Evolutionary conservation across 768 basidiomycete genomes (phyloP), one percentile per base, ranked within the genome.

Genomic region (Amylocystis lapponica): DNA sequence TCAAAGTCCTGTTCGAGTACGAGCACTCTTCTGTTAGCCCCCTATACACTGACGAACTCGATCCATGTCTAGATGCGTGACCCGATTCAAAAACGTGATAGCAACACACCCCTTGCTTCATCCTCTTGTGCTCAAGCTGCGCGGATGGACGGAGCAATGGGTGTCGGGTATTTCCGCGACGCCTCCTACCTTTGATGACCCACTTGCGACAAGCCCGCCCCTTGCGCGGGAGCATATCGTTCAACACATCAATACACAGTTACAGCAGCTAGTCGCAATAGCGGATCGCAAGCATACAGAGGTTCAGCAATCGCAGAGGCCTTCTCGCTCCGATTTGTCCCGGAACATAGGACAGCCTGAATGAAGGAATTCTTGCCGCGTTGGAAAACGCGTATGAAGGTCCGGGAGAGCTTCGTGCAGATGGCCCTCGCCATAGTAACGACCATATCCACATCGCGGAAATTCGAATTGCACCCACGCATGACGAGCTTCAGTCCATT

Each of bases 381-480:
- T 47, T 56, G 14, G 39, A 41, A 13, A 47, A 54, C 38, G 46
- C 48, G 6, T 55, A 54, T 47, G 48, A 41, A 9, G 51, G 48
- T 19, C 56, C 48, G 5, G 49, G 51, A 12, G 27, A 54, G 0
- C 59, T 74, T 2, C 72, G 75, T 10, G 22, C 40, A 1, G 69
- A 64, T 0, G 81, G 81, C 0, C 68, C 72, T 0, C 72, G 86
- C 1, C 85, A 88, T 46, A 78, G 88, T 55, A 88, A 87, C 42
- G 85, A 86, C 50, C 66, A 61, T 34, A 55, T 61, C 20, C 69
- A 79, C 27, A 79, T 87, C 9, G 20, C 53, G 2, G 63, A 76
- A 2, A 83, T 89, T 33, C 66, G 76, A n/a, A 72, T 86, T 36
- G 76, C 79, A 0, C 87, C 87, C 0, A 88, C 87, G 0, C 72